phyloP scores from a whole-genome alignment of 345 rosid species.

The Linum usitatissimum region DNA sequence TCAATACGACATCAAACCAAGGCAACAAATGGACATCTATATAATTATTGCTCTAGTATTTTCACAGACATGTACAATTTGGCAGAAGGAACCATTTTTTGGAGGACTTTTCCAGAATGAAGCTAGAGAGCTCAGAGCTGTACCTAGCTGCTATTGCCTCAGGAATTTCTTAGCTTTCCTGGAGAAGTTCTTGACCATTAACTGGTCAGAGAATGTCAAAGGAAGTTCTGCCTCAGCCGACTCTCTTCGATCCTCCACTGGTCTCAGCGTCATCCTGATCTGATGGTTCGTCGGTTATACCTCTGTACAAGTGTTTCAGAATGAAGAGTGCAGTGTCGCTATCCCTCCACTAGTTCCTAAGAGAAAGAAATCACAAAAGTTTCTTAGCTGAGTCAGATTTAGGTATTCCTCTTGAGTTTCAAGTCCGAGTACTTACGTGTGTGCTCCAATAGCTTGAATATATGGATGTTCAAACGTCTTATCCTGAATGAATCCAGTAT shows the following conservation, averaged over 20 bases:
- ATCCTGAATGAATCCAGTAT: conserved; percentile 37
- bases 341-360: conserved; percentile 99
- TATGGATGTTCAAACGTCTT: conserved; percentile 92
- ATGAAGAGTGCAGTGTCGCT: conserved; percentile 84
- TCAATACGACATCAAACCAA: too few species aligned
- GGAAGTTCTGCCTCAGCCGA: conserved; percentile 62
- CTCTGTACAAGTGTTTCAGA: conserved; percentile 67
- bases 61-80: too few species aligned
- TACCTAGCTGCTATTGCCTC: conserved; percentile 17
- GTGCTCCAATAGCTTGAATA: conserved; percentile 86
- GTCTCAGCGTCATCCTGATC: conserved; percentile 21
- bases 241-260: conserved; percentile 26
- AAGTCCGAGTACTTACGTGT: conserved; percentile 50
- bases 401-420: too few species aligned
- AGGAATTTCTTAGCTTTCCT: conserved; percentile 41
- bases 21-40: too few species aligned
- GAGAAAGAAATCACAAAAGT: not conserved
- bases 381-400: too few species aligned
- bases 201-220: conserved; percentile 54
- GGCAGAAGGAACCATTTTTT: too few species aligned
- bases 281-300: conserved; percentile 48
- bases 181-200: conserved; percentile 40
- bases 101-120: too few species aligned
- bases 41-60: too few species aligned
- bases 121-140: not conserved